Evolutionary conservation across 2,329 filamentous ascomycete genomes (phyloP), one percentile per base, ranked within the genome.

Genomic region (Claviceps capensis): DNA sequence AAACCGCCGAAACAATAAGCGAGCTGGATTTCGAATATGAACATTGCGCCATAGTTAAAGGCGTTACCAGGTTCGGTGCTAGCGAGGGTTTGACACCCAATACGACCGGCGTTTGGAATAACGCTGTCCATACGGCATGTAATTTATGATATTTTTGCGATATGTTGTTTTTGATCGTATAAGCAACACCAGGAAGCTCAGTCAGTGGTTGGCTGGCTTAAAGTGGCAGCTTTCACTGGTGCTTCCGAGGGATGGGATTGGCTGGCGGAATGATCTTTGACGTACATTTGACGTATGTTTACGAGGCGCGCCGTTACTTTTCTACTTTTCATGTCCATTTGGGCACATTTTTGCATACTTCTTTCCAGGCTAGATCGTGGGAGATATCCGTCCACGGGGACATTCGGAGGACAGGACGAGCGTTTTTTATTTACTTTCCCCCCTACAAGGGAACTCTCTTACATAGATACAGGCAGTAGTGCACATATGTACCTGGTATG

Each of bases 351-450:
- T 47, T 42, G 42, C 22, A 19, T 19, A 17, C 14, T 23, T 1
- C 22, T 13, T 43, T 22, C 5, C 16, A 2, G 41, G 17, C 2
- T 43, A 13, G 4, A 23, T 14, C 5, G 14, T n/a, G 41, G 17
- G n/a, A 43, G 30, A 34, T 34, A 14, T 22, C 1, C 11, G 17
- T 43, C 17, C 57, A 63, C 30, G n/a, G 4, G 30, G 30, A 34
- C 9, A 11, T 34, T 11, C 30, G 30, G 11, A 34, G 30, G 30
- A 34, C 30, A 34, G 30, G 30, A 11, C 9, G 30, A 34, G 30
- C 30, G 9, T 3, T 4, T 34, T 34, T 11, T 4, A 34, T 11
- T 34, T 34, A 30, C 8, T 11, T 30, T 30, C 30, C 9, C 30
- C 9, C 9, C 9, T 34, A 34, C 30, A 34, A 34, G 30, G 30